These are phyloP conservation scores for Colletotrichum noveboracense DNA, from an alignment of 2,329 filamentous ascomycete species.

Conservation along the genomic window DNA sequence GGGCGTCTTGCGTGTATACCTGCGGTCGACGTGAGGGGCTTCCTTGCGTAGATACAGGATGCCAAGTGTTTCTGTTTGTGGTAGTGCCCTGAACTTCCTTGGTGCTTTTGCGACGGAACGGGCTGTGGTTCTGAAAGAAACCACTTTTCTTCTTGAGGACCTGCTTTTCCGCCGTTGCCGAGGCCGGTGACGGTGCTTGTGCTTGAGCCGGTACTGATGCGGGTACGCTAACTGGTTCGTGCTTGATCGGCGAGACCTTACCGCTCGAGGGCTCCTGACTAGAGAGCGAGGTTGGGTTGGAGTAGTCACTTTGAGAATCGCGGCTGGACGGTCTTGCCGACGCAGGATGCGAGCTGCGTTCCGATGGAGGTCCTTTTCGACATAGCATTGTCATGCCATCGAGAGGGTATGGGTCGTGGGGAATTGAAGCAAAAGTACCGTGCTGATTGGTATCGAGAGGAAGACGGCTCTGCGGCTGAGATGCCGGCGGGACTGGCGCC, in stretches of 20 bases:
- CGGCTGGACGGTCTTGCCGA: slow-evolving; percentile 80
- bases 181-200: slow-evolving; percentile 54
- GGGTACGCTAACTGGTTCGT: slow-evolving; percentile 48
- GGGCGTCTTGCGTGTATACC: slow-evolving; percentile 40
- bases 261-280: slow-evolving; percentile 81
- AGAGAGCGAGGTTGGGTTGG: slow-evolving; percentile 86
- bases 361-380: slow-evolving; percentile 68
- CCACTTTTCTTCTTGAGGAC: slow-evolving; percentile 76
- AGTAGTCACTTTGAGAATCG: slow-evolving; percentile 90
- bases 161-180: slow-evolving; percentile 56
- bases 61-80: slow-evolving; percentile 66
- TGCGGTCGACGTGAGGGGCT: slow-evolving; percentile 43
- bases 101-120: slow-evolving; percentile 91
- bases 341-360: slow-evolving; percentile 57
- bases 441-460: slow-evolving; percentile 59
- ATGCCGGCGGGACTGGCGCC: slow-evolving; percentile 18
- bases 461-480: slow-evolving; percentile 30
- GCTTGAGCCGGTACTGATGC: slow-evolving; percentile 63
- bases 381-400: slow-evolving; percentile 99
- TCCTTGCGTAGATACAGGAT: slow-evolving; percentile 35
- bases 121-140: slow-evolving; percentile 92
- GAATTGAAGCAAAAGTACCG: slow-evolving; percentile 70
- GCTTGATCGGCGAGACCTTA: slow-evolving; percentile 77
- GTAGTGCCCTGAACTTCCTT: slow-evolving; percentile 62
- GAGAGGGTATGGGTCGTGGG: slow-evolving; percentile 91